Base-by-base conservation (phyloP, 208 protist genomes). In the Leishmania tropica region DNA sequence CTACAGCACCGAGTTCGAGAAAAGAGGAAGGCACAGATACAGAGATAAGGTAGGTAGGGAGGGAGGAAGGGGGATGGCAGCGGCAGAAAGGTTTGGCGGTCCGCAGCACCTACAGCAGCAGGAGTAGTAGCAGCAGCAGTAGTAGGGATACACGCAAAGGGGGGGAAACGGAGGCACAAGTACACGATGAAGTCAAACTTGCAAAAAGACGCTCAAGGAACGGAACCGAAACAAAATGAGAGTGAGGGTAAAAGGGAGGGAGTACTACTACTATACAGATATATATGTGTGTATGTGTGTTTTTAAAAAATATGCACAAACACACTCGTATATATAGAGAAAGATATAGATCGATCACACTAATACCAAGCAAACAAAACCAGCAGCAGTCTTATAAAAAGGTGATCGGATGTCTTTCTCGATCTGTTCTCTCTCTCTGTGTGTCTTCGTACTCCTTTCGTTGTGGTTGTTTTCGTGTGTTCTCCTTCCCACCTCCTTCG, bases 341-440 rank as follows among this genome's bases (percentile, higher is more conserved):
- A 1, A 53, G 15, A 48, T 31, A 75, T 74, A 77, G 31, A n/a
- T 70, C 15, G 13, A 28, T 73, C 19, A 6, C 47, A 65, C 42
- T 65, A 77, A 79, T 40, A 54, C 24, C 72, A 81, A 76, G 56
- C n/a, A 35, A 64, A 79, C 73, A 84, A 80, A 42, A 80, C 15
- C 19, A 67, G 24, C 40, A 78, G 53, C 48, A 78, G 73, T 24
- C 17, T 31, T 64, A 28, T 11, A 35, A 13, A 64, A 62, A 64
- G 58, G 28, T 64, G n/a, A 35, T 28, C 31, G 2, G 62, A 40
- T 68, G 11, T 11, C 62, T 40, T 10, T 37, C 62, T 67, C 62
- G 51, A 54, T 54, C 51, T 21, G 6, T 31, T 68, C 31, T 68
- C 62, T 68, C 10, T 37, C 51, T 54, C 0, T 67, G 45, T 3